Base-by-base conservation (phyloP, 2,329 filamentous ascomycete species). In the Phyllosticta capitalensis region DNA sequence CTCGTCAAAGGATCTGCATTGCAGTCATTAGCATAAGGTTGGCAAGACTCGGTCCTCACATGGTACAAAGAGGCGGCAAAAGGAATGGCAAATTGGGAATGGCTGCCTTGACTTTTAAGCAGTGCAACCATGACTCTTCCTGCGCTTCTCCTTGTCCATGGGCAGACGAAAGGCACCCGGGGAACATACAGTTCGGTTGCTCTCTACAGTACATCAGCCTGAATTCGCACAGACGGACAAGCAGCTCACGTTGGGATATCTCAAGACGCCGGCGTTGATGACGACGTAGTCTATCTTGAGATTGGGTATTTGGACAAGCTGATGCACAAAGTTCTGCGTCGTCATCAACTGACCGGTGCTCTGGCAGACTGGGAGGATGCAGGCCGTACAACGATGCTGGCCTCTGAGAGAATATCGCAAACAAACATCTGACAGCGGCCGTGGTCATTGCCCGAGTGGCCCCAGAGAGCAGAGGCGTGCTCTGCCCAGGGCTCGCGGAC, bases 201-300 rank as follows among this genome's bases (percentile, higher is more conserved):
- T 73, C 78, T 76, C 78, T 80, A 26, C 24, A 66, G 50, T 38
- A 45, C 48, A 26, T 60, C 50, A 60, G 58, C 56, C 9, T 28
- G 22, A 22, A 52, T 28, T 17, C 38, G 33, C 49, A 56, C 30
- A 49, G 58, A 52, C 64, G 62, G 64, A 58, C 52, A 59, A 62
- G 48, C 38, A 52, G 67, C 75, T 71, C 72, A 82, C 80, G 72
- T 81, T 81, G 3, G 81, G 80, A 69, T 83, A 83, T 65, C 77
- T 73, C 64, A 82, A 66, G 5, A 83, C 76, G 53, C 81, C 81
- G 30, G 81, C 81, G 69, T 83, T 83, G 58, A 83, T 64, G n/a
- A 84, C 75, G 48, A 81, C 75, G 68, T 78, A 78, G 68, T 82
- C 79, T 54, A 82, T 76, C 61, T 71, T 76, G 55, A 77, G 66